Conservation (phyloP, 805 yeast genomes). For the Saccharomyces cerevisiae region DNA sequence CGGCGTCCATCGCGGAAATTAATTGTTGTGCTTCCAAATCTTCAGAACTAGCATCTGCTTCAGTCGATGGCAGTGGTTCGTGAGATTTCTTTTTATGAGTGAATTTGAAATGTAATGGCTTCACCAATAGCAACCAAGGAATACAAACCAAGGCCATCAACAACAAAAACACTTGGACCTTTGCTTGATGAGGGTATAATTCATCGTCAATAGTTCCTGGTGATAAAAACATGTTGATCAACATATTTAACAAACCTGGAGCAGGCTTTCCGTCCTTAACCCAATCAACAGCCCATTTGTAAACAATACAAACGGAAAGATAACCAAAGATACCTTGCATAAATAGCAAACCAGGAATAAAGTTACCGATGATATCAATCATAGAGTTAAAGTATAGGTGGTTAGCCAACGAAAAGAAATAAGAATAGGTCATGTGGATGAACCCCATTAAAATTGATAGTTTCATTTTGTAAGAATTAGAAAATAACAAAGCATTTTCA, state of each 20-base stretch:
- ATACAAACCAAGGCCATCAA: constrained; percentile 57
- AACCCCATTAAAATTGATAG: constrained; percentile 69
- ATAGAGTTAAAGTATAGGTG: constrained; percentile 47
- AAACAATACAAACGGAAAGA: constrained; percentile 54
- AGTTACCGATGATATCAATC: constrained; percentile 64
- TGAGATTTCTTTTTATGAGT: constrained; percentile 30
- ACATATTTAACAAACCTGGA: constrained; percentile 66
- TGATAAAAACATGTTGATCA: constrained; percentile 65
- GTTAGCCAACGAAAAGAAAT: constrained; percentile 58
- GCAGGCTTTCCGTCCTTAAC: constrained; percentile 51
- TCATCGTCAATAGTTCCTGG: constrained; percentile 64
- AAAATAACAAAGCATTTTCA: constrained; percentile 58
- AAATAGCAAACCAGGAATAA: constrained; percentile 63
- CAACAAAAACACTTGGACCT: constrained; percentile 50
- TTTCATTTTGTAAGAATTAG: constrained; percentile 73
- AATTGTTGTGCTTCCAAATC: constrained; percentile 2
- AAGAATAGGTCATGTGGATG: constrained; percentile 66
- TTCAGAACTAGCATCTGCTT: constrained; percentile 13
- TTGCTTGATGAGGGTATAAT: constrained; percentile 56
- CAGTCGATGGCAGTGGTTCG: constrained; percentile 17
- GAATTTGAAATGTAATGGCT: constrained; percentile 46
- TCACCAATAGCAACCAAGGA: constrained; percentile 62
- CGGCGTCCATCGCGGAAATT: neutral
- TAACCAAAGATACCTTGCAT: constrained; percentile 75
- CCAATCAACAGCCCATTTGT: constrained; percentile 74